Percentiles rank a stretch among this genome's conserved stretches.
phyloP scores from a whole-genome alignment of 208 protist species.

The Endotrypanum monterogeii region DNA sequence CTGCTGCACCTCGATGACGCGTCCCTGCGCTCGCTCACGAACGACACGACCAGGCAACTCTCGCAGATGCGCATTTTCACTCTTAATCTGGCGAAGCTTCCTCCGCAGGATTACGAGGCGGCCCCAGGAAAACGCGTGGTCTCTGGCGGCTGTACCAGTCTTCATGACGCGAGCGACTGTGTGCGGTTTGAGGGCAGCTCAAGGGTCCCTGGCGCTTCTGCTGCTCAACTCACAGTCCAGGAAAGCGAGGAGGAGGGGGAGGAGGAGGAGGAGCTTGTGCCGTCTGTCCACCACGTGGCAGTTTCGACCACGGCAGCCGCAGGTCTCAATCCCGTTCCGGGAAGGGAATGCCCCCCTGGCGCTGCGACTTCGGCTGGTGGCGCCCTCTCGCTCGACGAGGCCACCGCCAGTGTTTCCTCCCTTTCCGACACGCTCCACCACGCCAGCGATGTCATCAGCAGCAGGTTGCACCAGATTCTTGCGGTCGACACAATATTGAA shows the following conservation, averaged over 20 bases:
- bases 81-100: conserved; percentile 60
- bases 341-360: conserved; percentile 16
- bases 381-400: conserved; percentile 9
- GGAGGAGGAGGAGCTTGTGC: conserved; percentile 41
- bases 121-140: neutral
- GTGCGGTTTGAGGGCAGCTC: neutral
- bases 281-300: conserved; percentile 13
- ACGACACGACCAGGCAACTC: conserved; percentile 39
- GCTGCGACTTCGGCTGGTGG: neutral
- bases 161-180: neutral
- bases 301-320: conserved; percentile 9
- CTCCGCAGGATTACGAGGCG: conserved; percentile 49
- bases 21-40: conserved; percentile 36
- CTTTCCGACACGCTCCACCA: conserved; percentile 44
- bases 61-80: conserved; percentile 67
- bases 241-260: conserved; percentile 31
- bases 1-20: conserved; percentile 45
- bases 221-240: neutral
- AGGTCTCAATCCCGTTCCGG: conserved; percentile 2
- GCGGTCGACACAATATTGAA: conserved; percentile 51
- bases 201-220: neutral
- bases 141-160: neutral
- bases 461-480: conserved; percentile 35
- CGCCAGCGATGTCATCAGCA: conserved; percentile 38
- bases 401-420: conserved; percentile 17